Evolutionary conservation across 176 grass and related monocot genomes (phyloP).

Genomic region (Eragrostis nindensis): DNA sequence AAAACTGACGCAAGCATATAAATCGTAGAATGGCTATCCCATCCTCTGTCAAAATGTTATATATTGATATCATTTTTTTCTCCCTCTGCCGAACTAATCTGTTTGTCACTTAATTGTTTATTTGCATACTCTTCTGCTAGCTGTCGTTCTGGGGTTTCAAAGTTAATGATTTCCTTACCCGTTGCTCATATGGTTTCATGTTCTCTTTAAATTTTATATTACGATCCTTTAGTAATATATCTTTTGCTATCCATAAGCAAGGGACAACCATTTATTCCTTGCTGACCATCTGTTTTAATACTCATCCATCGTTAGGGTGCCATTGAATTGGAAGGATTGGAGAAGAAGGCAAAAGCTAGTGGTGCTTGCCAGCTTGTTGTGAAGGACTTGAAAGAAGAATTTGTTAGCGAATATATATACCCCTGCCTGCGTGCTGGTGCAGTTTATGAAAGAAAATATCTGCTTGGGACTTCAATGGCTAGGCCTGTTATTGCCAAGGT

Average conservation of each 20-base stretch:
- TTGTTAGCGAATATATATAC: slow-evolving; percentile 91
- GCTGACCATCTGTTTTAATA: slow-evolving; percentile 10
- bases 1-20: slow-evolving; percentile 2
- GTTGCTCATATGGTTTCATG: not conserved
- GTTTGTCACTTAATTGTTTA: slow-evolving; percentile 3
- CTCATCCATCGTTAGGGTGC: slow-evolving; percentile 53
- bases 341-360: slow-evolving; percentile 92
- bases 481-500: slow-evolving; percentile 99
- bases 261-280: slow-evolving; percentile 23
- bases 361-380: slow-evolving; percentile 96
- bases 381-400: slow-evolving; percentile 94
- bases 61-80: not conserved
- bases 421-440: slow-evolving; percentile 91
- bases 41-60: not conserved
- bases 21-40: slow-evolving; percentile 16
- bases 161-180: not conserved
- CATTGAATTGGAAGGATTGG: slow-evolving; percentile 92
- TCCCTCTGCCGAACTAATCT: not conserved
- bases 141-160: not conserved
- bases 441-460: slow-evolving; percentile 98
- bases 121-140: not conserved
- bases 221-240: not conserved
- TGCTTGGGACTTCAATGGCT: slow-evolving; percentile 98
- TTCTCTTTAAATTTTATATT: not conserved
- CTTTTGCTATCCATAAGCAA: not conserved